phyloP scores from a whole-genome alignment of 1,139 yeast genomes.

The Suhomyces wounanorum region DNA sequence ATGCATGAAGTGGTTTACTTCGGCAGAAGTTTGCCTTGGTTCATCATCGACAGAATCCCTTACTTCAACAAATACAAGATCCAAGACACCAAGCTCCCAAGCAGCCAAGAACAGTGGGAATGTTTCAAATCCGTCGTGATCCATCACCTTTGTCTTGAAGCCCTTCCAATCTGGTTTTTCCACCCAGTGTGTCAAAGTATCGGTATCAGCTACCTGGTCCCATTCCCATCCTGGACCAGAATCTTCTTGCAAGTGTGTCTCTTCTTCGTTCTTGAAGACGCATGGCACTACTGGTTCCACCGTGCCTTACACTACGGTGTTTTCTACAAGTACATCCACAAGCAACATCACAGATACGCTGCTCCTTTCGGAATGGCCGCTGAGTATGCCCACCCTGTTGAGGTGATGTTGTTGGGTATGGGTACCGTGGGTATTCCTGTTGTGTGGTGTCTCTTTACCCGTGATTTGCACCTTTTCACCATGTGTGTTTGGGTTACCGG shows the following conservation, averaged over 20 bases:
- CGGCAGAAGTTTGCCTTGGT: slow-evolving; percentile 52
- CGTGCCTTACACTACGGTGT: slow-evolving; percentile 49
- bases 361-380: slow-evolving; percentile 54
- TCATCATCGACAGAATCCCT: slow-evolving; percentile 44
- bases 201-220: slow-evolving; percentile 40
- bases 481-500: slow-evolving; percentile 45
- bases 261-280: slow-evolving; percentile 47
- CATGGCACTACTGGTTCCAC: slow-evolving; percentile 53
- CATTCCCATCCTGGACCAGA: slow-evolving; percentile 38
- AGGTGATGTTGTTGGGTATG: slow-evolving; percentile 46
- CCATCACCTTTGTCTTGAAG: slow-evolving; percentile 49
- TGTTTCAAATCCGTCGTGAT: slow-evolving; percentile 47
- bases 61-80: slow-evolving; percentile 46
- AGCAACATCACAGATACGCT: slow-evolving; percentile 52
- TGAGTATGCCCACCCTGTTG: slow-evolving; percentile 52
- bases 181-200: slow-evolving; percentile 46
- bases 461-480: slow-evolving; percentile 46
- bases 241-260: slow-evolving; percentile 37
- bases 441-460: slow-evolving; percentile 39
- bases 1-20: slow-evolving; percentile 47
- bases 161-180: slow-evolving; percentile 51
- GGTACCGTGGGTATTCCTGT: slow-evolving; percentile 54
- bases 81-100: slow-evolving; percentile 44
- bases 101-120: slow-evolving; percentile 50
- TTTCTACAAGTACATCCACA: slow-evolving; percentile 49